These are phyloP conservation scores for Metarhizium guizhouense DNA, from an alignment of 2,329 filamentous ascomycete genomes.

Conservation along the genomic window DNA sequence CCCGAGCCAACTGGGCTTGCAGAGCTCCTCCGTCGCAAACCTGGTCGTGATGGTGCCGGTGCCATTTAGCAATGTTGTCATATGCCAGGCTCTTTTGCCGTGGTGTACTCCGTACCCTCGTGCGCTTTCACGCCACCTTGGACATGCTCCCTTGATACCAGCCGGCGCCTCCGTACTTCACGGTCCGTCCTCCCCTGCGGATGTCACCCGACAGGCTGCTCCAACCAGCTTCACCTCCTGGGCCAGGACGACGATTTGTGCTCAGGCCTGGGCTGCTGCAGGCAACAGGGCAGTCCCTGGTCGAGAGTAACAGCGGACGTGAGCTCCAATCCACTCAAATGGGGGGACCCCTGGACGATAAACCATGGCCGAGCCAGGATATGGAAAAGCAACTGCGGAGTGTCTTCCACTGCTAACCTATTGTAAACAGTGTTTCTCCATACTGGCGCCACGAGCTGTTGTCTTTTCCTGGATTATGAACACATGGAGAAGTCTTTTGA, in stretches of 20 bases:
- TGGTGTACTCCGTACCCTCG: not conserved
- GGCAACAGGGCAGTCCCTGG: not conserved
- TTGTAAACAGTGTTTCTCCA: not conserved
- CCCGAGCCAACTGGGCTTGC: not conserved
- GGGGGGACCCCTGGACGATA: not conserved
- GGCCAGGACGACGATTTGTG: not conserved
- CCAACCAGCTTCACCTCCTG: not conserved
- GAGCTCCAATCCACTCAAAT: not conserved
- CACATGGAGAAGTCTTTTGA: not conserved
- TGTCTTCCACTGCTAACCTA: not conserved
- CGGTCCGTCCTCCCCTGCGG: not conserved
- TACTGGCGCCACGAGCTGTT: not conserved
- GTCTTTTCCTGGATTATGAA: not conserved
- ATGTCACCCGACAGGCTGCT: not conserved
- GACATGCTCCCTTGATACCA: not conserved
- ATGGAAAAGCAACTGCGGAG: not conserved
- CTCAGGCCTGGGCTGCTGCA: not conserved
- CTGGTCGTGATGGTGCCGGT: too few species aligned
- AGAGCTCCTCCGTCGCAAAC: not conserved
- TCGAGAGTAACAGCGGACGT: not conserved
- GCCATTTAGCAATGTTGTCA: not conserved
- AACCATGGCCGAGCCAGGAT: not conserved
- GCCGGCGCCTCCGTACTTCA: not conserved
- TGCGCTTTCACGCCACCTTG: not conserved
- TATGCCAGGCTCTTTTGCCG: not conserved